Conservation (phyloP, 2,329 filamentous ascomycete species). For the Escovopsis sp. region DNA sequence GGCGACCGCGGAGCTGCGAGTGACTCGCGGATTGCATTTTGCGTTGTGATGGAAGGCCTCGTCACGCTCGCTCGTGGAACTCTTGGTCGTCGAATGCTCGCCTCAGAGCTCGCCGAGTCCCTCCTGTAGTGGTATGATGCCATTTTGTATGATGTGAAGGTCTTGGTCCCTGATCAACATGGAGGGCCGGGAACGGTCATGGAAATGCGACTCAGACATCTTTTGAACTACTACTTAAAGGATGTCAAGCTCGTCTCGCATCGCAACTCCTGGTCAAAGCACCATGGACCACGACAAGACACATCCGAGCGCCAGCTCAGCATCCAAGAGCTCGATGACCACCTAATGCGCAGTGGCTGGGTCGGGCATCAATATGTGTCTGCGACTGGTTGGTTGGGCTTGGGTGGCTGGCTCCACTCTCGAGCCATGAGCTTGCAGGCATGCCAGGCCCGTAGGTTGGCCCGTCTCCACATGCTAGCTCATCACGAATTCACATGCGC, state of each 20-base stretch:
- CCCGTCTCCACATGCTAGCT: not conserved
- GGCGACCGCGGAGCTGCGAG: constrained; percentile 33
- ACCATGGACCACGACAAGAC: not conserved
- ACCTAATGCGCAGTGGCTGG: not conserved
- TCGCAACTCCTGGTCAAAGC: not conserved
- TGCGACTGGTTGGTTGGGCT: not conserved
- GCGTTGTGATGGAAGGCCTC: constrained; percentile 42
- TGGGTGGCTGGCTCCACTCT: not conserved
- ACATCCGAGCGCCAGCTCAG: not conserved
- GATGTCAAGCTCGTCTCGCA: not conserved
- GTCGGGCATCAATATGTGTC: constrained; percentile 1
- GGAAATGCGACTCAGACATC: not conserved
- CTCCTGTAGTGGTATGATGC: constrained; percentile 1
- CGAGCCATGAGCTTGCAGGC: not conserved
- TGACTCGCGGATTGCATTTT: constrained; percentile 36
- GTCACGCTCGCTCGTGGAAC: constrained; percentile 41
- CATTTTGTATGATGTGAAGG: not conserved
- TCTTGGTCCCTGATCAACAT: not conserved
- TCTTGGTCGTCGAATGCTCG: constrained; percentile 31
- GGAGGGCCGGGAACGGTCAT: not conserved
- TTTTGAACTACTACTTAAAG: not conserved
- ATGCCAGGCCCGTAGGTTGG: not conserved
- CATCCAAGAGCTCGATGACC: not conserved
- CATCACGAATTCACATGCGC: not conserved
- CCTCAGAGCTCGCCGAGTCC: constrained; percentile 13